A percentile compares a stretch with the other conserved stretches of the same genome.
Evolutionary conservation across 768 basidiomycete species (phyloP).

Genomic region (Daedaleopsis sinensis): DNA sequence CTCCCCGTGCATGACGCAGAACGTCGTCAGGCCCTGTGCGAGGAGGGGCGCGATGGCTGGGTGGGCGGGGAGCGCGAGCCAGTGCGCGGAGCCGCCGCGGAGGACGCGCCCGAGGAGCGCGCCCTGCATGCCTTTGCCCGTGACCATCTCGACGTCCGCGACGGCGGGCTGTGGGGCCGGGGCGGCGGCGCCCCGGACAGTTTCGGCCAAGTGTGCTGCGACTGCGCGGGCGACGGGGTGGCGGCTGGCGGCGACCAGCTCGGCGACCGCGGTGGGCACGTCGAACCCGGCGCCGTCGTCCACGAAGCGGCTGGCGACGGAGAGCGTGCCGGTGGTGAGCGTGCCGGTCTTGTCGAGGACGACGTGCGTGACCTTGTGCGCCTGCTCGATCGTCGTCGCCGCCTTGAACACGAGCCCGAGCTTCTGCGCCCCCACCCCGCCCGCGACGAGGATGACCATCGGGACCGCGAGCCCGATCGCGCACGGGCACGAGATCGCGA

Average conservation of each 20-base stretch:
- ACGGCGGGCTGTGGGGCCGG: constrained; percentile 3
- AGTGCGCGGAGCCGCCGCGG: constrained; percentile 41
- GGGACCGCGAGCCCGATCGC: constrained; percentile 42
- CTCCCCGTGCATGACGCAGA: constrained; percentile 39
- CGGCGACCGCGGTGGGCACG: constrained; percentile 24
- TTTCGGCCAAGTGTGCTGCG: constrained; percentile 30
- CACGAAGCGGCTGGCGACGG: constrained; percentile 38
- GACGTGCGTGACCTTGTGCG: constrained; percentile 44
- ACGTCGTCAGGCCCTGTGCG: constrained; percentile 46
- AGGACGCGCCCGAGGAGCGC: constrained; percentile 35
- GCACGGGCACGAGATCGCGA: constrained; percentile 60
- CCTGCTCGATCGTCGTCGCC: constrained; percentile 44
- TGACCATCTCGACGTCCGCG: constrained; percentile 32
- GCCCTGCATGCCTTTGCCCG: constrained; percentile 41
- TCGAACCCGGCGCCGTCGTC: constrained; percentile 9
- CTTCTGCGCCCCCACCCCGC: constrained; percentile 34
- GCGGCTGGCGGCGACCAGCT: constrained; percentile 36
- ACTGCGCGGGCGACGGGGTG: constrained; percentile 42
- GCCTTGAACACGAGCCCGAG: constrained; percentile 37
- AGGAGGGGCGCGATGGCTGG: constrained; percentile 35
- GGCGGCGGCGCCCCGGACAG: neutral
- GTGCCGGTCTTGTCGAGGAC: constrained; percentile 69
- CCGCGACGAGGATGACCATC: constrained; percentile 39
- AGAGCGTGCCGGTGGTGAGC: constrained; percentile 46
- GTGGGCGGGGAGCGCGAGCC: constrained; percentile 34